Conservation (phyloP, 2,329 filamentous ascomycete genomes). For the Alternaria sp. region DNA sequence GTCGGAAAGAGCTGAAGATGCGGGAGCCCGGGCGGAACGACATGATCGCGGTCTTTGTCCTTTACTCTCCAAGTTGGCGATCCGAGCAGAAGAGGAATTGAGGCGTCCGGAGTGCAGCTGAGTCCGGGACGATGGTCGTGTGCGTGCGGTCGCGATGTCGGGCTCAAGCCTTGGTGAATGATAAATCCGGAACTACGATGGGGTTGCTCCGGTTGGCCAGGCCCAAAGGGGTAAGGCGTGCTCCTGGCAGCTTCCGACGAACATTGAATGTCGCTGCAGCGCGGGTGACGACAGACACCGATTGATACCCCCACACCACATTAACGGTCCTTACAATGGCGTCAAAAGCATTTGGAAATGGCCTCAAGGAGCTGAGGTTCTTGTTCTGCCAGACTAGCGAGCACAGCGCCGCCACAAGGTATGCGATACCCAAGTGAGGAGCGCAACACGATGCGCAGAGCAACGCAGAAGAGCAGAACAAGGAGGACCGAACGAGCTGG, state of each 20-base stretch:
- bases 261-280: constrained; percentile 20
- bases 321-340: constrained; percentile 70
- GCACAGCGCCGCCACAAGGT: constrained; percentile 89
- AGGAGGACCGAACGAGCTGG: background rate
- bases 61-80: constrained; percentile 5
- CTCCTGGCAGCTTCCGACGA: constrained; percentile 26
- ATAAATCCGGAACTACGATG: constrained; percentile 37
- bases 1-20: constrained; percentile 62
- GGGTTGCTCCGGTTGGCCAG: constrained; percentile 33
- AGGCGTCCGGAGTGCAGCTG: constrained; percentile 7
- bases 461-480: background rate
- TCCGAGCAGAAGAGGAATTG: constrained; percentile 51
- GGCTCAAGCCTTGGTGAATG: constrained; percentile 23
- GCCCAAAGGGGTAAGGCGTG: constrained; percentile 16
- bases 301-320: constrained; percentile 23
- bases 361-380: constrained; percentile 95
- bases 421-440: constrained; percentile 35
- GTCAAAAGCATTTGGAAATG: constrained; percentile 84
- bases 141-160: constrained; percentile 24
- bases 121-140: constrained; percentile 6
- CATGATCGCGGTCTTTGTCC: constrained; percentile 51
- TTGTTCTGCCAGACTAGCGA: constrained; percentile 95
- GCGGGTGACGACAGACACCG: constrained; percentile 20
- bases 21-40: constrained; percentile 67
- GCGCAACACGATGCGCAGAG: constrained; percentile 3